Evolutionary conservation across 345 rosid genomes (phyloP).

Genomic region (Gossypium raimondii): DNA sequence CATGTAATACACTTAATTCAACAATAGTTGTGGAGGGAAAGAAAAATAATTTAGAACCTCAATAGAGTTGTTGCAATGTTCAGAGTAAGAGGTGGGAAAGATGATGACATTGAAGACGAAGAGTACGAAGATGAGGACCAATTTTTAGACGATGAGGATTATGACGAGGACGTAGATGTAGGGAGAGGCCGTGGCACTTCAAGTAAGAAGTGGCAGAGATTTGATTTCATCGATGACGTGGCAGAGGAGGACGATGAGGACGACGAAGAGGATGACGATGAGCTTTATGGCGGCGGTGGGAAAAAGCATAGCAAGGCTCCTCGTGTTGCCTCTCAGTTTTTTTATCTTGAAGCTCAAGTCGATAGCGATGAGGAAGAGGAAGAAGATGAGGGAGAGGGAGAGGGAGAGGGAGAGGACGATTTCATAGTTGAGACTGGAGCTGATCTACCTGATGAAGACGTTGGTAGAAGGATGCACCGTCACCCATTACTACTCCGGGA

Average conservation of each 20-base stretch:
- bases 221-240: background rate
- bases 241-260: background rate
- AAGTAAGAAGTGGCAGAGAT: background rate
- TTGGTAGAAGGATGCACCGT: conserved; percentile 2
- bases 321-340: background rate
- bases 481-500: background rate
- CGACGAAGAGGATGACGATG: background rate
- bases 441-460: background rate
- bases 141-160: background rate
- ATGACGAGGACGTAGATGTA: background rate
- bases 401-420: background rate
- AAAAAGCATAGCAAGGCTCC: background rate
- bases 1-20: no score
- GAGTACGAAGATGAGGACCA: background rate
- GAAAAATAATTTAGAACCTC: background rate
- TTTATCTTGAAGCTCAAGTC: background rate
- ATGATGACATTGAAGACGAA: background rate
- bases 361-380: background rate
- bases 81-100: background rate
- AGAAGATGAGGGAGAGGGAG: background rate
- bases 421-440: background rate
- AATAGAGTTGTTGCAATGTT: background rate
- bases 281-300: background rate
- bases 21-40: no score
- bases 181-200: background rate